A percentile compares a stretch with the other conserved stretches of the same genome.
Evolutionary conservation across 352 stramenopile species (phyloP).

Genomic region (Phytophthora meadii): DNA sequence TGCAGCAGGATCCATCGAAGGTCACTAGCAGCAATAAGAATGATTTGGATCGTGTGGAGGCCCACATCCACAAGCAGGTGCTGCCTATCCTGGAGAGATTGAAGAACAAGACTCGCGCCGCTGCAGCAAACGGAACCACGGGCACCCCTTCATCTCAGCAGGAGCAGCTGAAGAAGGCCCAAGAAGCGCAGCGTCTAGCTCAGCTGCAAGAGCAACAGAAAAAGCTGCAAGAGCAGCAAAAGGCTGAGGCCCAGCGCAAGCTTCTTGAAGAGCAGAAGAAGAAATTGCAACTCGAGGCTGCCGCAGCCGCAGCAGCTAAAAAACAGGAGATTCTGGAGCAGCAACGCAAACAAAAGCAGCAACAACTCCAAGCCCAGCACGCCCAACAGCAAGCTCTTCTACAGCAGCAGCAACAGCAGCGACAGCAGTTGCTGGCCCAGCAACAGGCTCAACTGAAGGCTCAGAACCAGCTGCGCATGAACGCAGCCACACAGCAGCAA

Average conservation of each 20-base stretch:
- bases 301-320: conserved; percentile 58
- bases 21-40: conserved; percentile 80
- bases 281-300: conserved; percentile 71
- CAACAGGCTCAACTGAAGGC: conserved; percentile 54
- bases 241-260: conserved; percentile 69
- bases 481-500: conserved; percentile 28
- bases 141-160: conserved; percentile 43
- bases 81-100: conserved; percentile 77
- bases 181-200: conserved; percentile 62
- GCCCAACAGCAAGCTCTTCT: conserved; percentile 58
- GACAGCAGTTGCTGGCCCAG: conserved; percentile 42
- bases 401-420: conserved; percentile 57
- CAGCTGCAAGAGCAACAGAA: conserved; percentile 74
- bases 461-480: conserved; percentile 52
- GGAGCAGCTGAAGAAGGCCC: conserved; percentile 70
- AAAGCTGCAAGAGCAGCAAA: conserved; percentile 73
- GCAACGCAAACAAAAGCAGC: conserved; percentile 61
- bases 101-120: conserved; percentile 70
- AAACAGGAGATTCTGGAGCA: conserved; percentile 69
- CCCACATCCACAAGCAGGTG: conserved; percentile 86
- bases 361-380: conserved; percentile 66
- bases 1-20: conserved; percentile 85
- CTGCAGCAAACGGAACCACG: conserved; percentile 15
- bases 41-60: conserved; percentile 81
- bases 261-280: conserved; percentile 75